Base-by-base conservation (phyloP, 176 grass and related monocot genomes). In the Eragrostis curvula region DNA sequence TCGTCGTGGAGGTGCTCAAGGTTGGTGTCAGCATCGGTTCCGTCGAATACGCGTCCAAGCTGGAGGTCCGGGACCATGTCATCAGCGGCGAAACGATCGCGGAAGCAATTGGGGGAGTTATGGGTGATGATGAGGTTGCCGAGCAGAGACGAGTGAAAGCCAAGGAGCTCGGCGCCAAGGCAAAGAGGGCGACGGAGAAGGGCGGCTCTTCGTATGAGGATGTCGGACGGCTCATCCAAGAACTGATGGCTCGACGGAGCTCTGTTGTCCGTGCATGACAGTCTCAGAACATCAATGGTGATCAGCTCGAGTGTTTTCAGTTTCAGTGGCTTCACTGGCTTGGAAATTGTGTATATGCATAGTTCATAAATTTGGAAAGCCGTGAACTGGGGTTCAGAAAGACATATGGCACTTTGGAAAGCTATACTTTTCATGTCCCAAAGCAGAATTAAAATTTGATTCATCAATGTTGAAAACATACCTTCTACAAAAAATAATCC, bases 141-240 rank as follows among this genome's bases (percentile, higher is more conserved):
- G 24, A 17, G 23, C 49, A 75, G 71, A 23, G n/a, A n/a, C n/a
- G n/a, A n/a, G n/a, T n/a, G n/a, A 40, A 9, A 87, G 71, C 65
- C 6, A 24, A 8, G 16, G 77, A 70, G 25, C 68, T 91, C 25
- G 5, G 53, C 12, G 30, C 40, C 6, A 91, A 81, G 36, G 85
- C 85, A 3, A 66, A 13, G 75, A 28, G 50, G 0, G 89, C 80
- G 0, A 24, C 61, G 28, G 89, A 79, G 29, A 44, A 75, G 7
- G 85, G 89, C n/a, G 84, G 85, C 5, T 84, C 80, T 9, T 91
- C 85, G 3, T 56, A 70, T 44, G 9, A 46, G 11, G 63, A 84
- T 7, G 58, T 77, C 27, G 52, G 65, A 25, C 42, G 21, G 13
- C 52, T 90, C 36, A 79, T 90, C 8, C 36, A 85, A 6, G 85